Evolutionary conservation across 345 rosid genomes (phyloP).

Genomic region (Lepidium sativum): DNA sequence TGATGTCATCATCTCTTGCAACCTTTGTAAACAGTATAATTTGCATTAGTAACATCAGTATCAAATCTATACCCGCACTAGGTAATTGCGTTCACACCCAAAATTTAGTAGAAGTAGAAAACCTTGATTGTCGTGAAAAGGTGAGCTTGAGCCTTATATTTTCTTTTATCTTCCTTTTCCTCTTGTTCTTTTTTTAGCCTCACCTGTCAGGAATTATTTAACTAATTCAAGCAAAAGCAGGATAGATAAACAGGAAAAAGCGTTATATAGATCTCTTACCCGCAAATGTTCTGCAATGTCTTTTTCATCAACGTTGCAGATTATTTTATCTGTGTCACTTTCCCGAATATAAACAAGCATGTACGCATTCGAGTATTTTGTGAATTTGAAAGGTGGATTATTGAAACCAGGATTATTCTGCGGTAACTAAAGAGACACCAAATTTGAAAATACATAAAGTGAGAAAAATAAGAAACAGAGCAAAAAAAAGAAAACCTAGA

Average conservation of each 20-base stretch:
- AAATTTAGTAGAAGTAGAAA: constrained; percentile 1
- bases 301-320: constrained; percentile 92
- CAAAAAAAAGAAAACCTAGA: constrained; percentile 10
- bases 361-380: constrained; percentile 95
- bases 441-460: constrained; percentile 9
- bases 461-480: constrained; percentile 2
- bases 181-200: constrained; percentile 93
- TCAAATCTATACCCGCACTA: background rate
- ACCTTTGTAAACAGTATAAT: constrained; percentile 31
- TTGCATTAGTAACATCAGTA: constrained; percentile 9
- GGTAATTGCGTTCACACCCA: background rate
- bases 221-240: constrained; percentile 9
- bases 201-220: constrained; percentile 43
- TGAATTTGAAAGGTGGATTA: constrained; percentile 85
- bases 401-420: constrained; percentile 95
- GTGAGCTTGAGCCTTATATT: constrained; percentile 90
- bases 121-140: constrained; percentile 94
- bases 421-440: constrained; percentile 45
- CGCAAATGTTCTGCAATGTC: constrained; percentile 97
- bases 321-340: constrained; percentile 88
- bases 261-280: constrained; percentile 35
- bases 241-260: background rate
- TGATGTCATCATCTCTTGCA: constrained; percentile 75
- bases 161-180: constrained; percentile 84
- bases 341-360: constrained; percentile 98